phyloP scores from a whole-genome alignment of 2,329 filamentous ascomycete genomes.

The Colletotrichum falcatum region DNA sequence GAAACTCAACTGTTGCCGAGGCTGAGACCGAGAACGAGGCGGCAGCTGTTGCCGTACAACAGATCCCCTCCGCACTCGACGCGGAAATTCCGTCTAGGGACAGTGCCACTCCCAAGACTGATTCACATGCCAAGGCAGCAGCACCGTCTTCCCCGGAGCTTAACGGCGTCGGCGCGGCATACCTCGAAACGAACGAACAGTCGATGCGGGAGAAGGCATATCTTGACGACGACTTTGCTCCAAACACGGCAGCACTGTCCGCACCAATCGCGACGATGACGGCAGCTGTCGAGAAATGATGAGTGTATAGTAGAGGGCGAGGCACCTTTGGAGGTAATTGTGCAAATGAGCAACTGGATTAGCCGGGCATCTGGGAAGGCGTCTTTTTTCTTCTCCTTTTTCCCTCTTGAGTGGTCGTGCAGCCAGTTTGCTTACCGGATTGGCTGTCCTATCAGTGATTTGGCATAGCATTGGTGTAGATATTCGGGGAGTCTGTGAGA shows the following conservation, averaged over 20 bases:
- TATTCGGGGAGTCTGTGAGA: conserved; percentile 13
- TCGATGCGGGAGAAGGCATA: conserved; percentile 39
- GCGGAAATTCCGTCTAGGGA: not conserved
- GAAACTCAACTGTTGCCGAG: conserved; percentile 3
- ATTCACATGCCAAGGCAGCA: not conserved
- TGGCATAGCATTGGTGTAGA: conserved; percentile 34
- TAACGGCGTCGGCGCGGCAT: conserved; percentile 45
- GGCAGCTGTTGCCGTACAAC: not conserved
- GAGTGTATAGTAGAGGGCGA: conserved; percentile 26
- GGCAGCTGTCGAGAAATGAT: conserved; percentile 31
- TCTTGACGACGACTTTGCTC: conserved; percentile 32
- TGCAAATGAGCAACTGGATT: conserved; percentile 13
- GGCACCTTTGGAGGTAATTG: conserved; percentile 20
- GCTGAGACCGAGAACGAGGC: not conserved
- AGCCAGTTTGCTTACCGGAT: not conserved
- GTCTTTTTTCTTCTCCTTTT: not conserved
- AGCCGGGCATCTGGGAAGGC: not conserved
- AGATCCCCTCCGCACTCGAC: not conserved
- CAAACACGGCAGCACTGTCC: not conserved
- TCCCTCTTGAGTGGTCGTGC: not conserved
- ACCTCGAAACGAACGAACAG: conserved; percentile 42
- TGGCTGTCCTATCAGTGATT: conserved; percentile 7
- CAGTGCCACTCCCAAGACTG: not conserved
- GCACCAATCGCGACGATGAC: conserved; percentile 7
- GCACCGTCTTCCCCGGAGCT: conserved; percentile 33